Percentiles rank a stretch among this genome's conserved stretches.
phyloP scores from a whole-genome alignment of 345 rosid genomes.

The Boechera divaricarpa region DNA sequence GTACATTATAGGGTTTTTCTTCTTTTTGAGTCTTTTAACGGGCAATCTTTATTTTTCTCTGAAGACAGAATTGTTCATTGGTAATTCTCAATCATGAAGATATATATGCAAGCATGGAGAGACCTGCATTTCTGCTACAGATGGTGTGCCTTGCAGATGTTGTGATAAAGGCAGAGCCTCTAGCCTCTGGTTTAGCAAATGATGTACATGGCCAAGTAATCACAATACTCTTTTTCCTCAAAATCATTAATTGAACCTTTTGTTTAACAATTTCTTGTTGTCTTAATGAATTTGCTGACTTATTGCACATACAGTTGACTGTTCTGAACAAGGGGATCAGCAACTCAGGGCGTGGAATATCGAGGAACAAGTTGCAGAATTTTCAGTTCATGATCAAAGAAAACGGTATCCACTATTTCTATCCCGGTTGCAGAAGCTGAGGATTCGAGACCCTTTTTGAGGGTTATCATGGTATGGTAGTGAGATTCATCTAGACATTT shows the following conservation, averaged over 20 bases:
- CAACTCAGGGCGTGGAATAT: slow-evolving; percentile 39
- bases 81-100: slow-evolving; percentile 78
- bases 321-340: slow-evolving; percentile 58
- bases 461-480: neutral
- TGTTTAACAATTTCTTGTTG: neutral
- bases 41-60: slow-evolving; percentile 28
- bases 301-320: slow-evolving; percentile 58
- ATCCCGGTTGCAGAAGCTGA: slow-evolving; percentile 67
- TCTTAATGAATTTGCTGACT: neutral
- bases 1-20: neutral
- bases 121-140: slow-evolving; percentile 56
- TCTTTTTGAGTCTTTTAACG: neutral
- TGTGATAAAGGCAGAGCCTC: slow-evolving; percentile 78
- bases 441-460: neutral
- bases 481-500: neutral
- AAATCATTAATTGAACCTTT: neutral
- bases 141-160: slow-evolving; percentile 79
- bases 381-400: slow-evolving; percentile 88
- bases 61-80: slow-evolving; percentile 71
- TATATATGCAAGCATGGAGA: slow-evolving; percentile 63
- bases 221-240: neutral
- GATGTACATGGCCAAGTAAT: slow-evolving; percentile 91
- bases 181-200: slow-evolving; percentile 89
- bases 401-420: slow-evolving; percentile 72
- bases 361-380: slow-evolving; percentile 61